phyloP scores from a whole-genome alignment of 1,139 yeast genomes.

The Fermentozyma sake region DNA sequence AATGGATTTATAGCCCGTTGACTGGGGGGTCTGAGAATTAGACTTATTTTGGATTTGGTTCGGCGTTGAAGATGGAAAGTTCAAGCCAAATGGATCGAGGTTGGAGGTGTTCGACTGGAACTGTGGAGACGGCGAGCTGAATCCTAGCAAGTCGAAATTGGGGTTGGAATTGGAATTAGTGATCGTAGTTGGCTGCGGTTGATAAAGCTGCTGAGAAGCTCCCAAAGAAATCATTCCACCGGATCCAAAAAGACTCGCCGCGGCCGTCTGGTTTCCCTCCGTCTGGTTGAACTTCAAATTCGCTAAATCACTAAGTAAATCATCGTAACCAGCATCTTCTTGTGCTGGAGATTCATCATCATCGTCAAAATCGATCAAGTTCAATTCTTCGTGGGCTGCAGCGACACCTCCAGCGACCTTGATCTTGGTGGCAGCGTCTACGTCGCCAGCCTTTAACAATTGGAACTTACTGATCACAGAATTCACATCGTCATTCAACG shows the following conservation, averaged over 20 bases:
- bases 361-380: conserved; percentile 75
- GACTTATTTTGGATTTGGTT: conserved; percentile 20
- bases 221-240: conserved; percentile 45
- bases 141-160: conserved; percentile 40
- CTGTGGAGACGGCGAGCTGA: conserved; percentile 45
- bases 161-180: conserved; percentile 5
- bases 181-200: conserved; percentile 12
- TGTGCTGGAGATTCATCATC: conserved; percentile 36
- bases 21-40: too few species aligned
- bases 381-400: conserved; percentile 42
- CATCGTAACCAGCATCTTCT: conserved; percentile 54
- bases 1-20: conserved; percentile 5
- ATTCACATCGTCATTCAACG: conserved; percentile 74
- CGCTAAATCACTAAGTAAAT: conserved; percentile 67
- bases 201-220: conserved; percentile 11
- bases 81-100: conserved; percentile 50
- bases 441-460: conserved; percentile 61
- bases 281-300: conserved; percentile 48
- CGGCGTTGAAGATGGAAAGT: conserved; percentile 41
- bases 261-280: conserved; percentile 6
- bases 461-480: conserved; percentile 64
- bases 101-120: conserved; percentile 33
- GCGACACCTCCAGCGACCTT: conserved; percentile 28
- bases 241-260: conserved; percentile 37
- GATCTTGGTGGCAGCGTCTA: conserved; percentile 56